Conservation (phyloP, 441 rosid species). For the Theobroma grandiflorum region DNA sequence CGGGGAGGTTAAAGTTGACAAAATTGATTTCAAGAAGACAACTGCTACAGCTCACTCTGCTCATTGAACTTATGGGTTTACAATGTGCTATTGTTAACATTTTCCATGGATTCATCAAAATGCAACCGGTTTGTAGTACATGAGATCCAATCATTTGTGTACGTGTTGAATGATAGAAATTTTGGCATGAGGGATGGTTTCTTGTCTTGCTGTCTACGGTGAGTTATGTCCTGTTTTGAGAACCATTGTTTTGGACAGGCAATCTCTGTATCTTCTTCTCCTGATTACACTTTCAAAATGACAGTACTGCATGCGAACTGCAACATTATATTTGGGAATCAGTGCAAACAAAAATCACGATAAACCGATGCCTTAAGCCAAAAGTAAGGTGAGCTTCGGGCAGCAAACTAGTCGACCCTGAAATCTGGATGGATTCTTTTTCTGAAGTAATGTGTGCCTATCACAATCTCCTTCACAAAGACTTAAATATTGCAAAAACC, state of each 20-base stretch:
- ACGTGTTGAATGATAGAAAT: not conserved
- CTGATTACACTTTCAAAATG: too few species aligned
- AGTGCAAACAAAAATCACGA: too few species aligned
- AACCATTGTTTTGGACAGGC: not conserved
- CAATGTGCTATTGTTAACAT: not conserved
- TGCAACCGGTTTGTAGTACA: not conserved
- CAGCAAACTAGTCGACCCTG: too few species aligned
- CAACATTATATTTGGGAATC: too few species aligned
- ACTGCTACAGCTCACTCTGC: slow-evolving; percentile 59
- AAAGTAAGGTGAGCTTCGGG: too few species aligned
- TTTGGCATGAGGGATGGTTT: not conserved
- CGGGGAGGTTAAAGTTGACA: slow-evolving; percentile 96
- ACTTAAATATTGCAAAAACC: too few species aligned
- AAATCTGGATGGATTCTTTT: not conserved
- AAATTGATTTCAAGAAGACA: slow-evolving; percentile 89
- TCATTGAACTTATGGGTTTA: slow-evolving; percentile 35
- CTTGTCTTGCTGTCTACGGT: not conserved
- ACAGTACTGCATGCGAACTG: too few species aligned
- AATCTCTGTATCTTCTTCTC: not conserved
- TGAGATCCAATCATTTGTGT: not conserved
- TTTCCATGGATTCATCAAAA: not conserved
- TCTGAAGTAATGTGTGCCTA: not conserved
- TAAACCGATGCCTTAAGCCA: too few species aligned
- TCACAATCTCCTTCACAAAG: not conserved
- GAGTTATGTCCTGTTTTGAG: not conserved